These are phyloP conservation scores for Colletotrichum acutatum DNA, from an alignment of 2,329 filamentous ascomycete genomes.

Conservation along the genomic window DNA sequence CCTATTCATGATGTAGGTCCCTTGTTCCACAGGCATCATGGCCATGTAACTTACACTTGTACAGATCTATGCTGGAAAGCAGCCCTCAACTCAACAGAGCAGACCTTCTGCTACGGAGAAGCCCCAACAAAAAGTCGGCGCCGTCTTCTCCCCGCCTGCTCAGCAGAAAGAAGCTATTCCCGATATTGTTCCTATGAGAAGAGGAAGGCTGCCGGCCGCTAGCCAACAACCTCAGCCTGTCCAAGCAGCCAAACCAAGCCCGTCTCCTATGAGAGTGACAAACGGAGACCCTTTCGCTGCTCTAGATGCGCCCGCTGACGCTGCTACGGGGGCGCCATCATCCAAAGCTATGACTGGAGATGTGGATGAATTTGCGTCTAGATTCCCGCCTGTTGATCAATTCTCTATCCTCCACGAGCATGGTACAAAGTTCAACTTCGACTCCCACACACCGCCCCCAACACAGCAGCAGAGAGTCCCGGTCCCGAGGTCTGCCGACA, in stretches of 20 bases:
- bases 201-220: slow-evolving; percentile 75
- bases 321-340: slow-evolving; percentile 47
- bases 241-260: slow-evolving; percentile 65
- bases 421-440: slow-evolving; percentile 86
- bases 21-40: slow-evolving; percentile 30
- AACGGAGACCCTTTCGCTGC: slow-evolving; percentile 89
- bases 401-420: slow-evolving; percentile 91
- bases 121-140: slow-evolving; percentile 72
- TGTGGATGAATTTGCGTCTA: slow-evolving; percentile 82
- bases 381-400: slow-evolving; percentile 92
- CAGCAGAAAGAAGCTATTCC: slow-evolving; percentile 80
- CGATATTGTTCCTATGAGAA: slow-evolving; percentile 92
- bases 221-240: slow-evolving; percentile 50
- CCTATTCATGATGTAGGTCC: slow-evolving; percentile 86
- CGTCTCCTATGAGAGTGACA: slow-evolving; percentile 76
- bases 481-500: slow-evolving; percentile 76
- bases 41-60: slow-evolving; percentile 31
- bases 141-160: slow-evolving; percentile 81
- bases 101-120: slow-evolving; percentile 64
- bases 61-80: slow-evolving; percentile 77
- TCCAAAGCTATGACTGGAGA: slow-evolving; percentile 47
- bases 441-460: slow-evolving; percentile 61
- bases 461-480: slow-evolving; percentile 65
- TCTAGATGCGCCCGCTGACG: slow-evolving; percentile 72
- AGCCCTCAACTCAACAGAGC: slow-evolving; percentile 70